Evolutionary conservation across 2,329 filamentous ascomycete genomes (phyloP).

Genomic region (Hymenoscyphus linearis): DNA sequence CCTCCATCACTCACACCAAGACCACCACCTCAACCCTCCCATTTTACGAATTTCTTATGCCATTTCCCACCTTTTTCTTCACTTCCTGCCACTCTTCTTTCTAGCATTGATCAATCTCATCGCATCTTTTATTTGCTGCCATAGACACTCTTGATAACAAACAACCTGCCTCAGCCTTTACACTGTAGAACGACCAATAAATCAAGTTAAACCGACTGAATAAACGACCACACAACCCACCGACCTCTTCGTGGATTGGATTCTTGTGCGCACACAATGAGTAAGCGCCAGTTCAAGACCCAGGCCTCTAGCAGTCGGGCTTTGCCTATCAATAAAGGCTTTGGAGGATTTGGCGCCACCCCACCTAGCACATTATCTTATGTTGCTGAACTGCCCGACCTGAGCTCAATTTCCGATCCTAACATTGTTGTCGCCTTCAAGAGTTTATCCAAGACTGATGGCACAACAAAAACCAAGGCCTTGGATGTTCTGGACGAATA

Average conservation of each 20-base stretch:
- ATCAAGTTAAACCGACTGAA: background rate
- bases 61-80: background rate
- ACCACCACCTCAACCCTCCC: background rate
- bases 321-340: slow-evolving; percentile 27
- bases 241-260: too few relatives aligned
- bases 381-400: slow-evolving; percentile 77
- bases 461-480: slow-evolving; percentile 84
- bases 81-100: background rate
- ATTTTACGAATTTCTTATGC: background rate
- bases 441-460: slow-evolving; percentile 87
- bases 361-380: slow-evolving; percentile 65
- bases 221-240: too few relatives aligned
- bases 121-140: background rate
- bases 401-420: slow-evolving; percentile 70
- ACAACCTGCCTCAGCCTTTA: background rate
- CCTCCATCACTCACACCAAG: background rate
- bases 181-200: background rate
- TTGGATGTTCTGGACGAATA: slow-evolving; percentile 75
- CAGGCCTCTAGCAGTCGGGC: slow-evolving; percentile 33
- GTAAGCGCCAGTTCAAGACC: slow-evolving; percentile 29
- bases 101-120: background rate
- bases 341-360: slow-evolving; percentile 28
- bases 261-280: slow-evolving; percentile 24
- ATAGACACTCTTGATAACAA: background rate
- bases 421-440: slow-evolving; percentile 88